Conservation (phyloP, 139 green algal genomes). For the Chlamydomonas asymmetrica region DNA sequence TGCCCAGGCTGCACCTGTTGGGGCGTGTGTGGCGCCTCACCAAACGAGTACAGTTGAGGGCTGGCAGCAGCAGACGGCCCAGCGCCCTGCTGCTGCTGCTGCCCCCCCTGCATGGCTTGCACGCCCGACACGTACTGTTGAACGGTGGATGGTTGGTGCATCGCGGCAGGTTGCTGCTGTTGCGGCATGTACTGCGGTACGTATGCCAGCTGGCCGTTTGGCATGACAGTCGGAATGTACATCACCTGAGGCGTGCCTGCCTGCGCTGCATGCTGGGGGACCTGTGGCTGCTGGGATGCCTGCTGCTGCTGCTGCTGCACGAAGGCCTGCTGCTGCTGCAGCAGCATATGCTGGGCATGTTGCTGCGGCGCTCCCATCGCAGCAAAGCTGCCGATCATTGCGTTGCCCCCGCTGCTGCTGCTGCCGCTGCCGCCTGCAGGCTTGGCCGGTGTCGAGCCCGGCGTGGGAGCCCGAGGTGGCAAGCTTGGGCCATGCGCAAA, state of each 20-base stretch:
- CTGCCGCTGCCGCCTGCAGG: background rate
- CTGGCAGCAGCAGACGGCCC: background rate
- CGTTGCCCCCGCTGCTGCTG: too few relatives aligned
- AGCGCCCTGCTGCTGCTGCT: background rate
- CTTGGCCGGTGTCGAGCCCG: too few relatives aligned
- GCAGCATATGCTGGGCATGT: background rate
- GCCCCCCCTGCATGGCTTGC: background rate
- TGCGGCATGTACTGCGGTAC: constrained; percentile 36
- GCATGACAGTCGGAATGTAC: constrained; percentile 31
- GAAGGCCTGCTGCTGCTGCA: constrained; percentile 4
- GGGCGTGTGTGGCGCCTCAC: background rate
- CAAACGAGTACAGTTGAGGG: constrained; percentile 14
- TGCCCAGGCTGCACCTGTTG: background rate
- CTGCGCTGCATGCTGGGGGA: background rate
- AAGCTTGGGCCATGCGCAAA: too few relatives aligned
- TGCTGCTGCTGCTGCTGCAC: background rate
- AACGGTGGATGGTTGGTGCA: background rate
- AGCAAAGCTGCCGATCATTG: too few relatives aligned
- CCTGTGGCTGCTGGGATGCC: background rate
- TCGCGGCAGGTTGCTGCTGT: background rate
- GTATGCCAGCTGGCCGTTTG: constrained; percentile 43
- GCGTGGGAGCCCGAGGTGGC: too few relatives aligned
- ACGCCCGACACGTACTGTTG: background rate
- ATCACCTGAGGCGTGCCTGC: constrained; percentile 27
- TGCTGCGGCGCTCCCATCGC: background rate